These are phyloP conservation scores for Sclerotiophoma versabilis DNA, from an alignment of 2,329 filamentous ascomycete genomes.

Conservation along the genomic window DNA sequence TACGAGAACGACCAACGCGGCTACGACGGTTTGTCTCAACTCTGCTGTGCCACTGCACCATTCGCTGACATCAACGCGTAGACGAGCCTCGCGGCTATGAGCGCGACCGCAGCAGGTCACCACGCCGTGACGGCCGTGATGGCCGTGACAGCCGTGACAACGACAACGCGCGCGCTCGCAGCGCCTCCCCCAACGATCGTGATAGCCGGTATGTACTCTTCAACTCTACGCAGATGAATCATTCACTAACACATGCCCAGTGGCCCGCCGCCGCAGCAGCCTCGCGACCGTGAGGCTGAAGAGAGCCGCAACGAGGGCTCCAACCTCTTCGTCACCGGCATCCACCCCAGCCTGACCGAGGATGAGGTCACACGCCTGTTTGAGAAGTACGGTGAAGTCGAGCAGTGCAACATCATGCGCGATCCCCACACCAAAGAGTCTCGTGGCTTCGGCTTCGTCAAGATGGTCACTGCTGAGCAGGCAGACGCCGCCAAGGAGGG, in stretches of 20 bases:
- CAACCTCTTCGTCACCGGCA: conserved; percentile 98
- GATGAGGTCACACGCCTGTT: conserved; percentile 93
- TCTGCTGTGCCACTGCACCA: conserved; percentile 12
- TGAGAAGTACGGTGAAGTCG: conserved; percentile 97
- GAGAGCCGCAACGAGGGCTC: conserved; percentile 90
- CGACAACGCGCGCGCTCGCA: conserved; percentile 67
- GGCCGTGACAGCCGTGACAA: conserved; percentile 36
- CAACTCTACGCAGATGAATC: neutral
- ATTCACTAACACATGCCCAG: conserved; percentile 43
- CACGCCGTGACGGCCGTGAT: conserved; percentile 59
- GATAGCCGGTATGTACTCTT: conserved; percentile 45
- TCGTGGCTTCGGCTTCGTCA: conserved; percentile 98
- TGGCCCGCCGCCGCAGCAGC: conserved; percentile 56
- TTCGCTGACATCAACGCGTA: conserved; percentile 38
- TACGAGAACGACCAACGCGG: conserved; percentile 71
- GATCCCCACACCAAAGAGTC: conserved; percentile 98
- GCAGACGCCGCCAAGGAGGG: conserved; percentile 97
- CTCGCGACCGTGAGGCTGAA: conserved; percentile 70
- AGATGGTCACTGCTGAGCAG: conserved; percentile 95
- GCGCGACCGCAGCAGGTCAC: conserved; percentile 72
- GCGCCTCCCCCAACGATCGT: conserved; percentile 69
- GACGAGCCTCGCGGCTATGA: conserved; percentile 68
- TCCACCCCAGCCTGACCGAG: conserved; percentile 90
- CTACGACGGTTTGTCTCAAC: conserved; percentile 66
- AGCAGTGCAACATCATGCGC: conserved; percentile 99